These are phyloP conservation scores for Cucumis melo DNA, from an alignment of 306 rosid genomes.

Conservation along the genomic window DNA sequence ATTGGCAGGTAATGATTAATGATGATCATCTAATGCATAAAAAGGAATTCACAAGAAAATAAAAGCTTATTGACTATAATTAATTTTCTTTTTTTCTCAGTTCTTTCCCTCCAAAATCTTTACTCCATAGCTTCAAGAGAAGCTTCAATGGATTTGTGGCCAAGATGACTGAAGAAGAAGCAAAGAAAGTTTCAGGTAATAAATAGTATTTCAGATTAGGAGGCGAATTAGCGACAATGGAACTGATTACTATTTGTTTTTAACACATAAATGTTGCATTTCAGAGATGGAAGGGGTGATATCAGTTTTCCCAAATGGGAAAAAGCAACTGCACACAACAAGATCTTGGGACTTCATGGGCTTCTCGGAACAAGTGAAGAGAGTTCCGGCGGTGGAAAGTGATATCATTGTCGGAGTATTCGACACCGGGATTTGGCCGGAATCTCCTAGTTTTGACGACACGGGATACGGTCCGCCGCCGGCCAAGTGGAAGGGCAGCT, in stretches of 20 bases:
- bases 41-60: neutral
- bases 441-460: slow-evolving; percentile 11
- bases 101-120: neutral
- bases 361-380: neutral
- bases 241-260: too few species aligned
- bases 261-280: neutral
- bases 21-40: neutral
- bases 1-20: slow-evolving; percentile 16
- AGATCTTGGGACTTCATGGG: slow-evolving; percentile 28
- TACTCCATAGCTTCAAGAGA: slow-evolving; percentile 18
- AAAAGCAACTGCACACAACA: slow-evolving; percentile 27
- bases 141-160: slow-evolving; percentile 35
- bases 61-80: too few species aligned
- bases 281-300: slow-evolving; percentile 29
- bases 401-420: slow-evolving; percentile 13
- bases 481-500: slow-evolving; percentile 10
- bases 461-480: slow-evolving; percentile 21
- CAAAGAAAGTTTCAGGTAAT: slow-evolving; percentile 18
- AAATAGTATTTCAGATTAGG: too few species aligned
- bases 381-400: neutral
- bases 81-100: neutral
- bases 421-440: slow-evolving; percentile 17
- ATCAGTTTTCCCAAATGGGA: slow-evolving; percentile 25
- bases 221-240: too few species aligned
- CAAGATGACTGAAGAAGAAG: slow-evolving; percentile 24